Evolutionary conservation across 179 eudicot species (phyloP).

Genomic region (Spinacia oleracea): DNA sequence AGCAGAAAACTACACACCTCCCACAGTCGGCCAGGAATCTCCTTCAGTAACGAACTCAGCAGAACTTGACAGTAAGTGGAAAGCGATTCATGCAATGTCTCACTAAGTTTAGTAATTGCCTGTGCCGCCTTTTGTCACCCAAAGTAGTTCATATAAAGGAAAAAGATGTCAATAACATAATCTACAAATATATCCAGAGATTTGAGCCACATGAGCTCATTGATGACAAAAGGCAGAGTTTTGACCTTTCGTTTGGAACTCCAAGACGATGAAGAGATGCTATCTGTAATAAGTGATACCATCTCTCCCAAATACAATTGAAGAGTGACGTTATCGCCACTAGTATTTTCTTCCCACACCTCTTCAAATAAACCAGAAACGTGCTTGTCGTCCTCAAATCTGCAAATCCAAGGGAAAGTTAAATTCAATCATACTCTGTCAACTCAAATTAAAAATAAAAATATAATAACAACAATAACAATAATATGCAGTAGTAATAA

Average conservation of each 20-base stretch:
- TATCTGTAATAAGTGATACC: slow-evolving; percentile 67
- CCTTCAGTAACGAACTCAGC: slow-evolving; percentile 74
- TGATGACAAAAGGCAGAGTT: slow-evolving; percentile 4
- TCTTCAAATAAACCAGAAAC: slow-evolving; percentile 79
- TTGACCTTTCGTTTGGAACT: slow-evolving; percentile 72
- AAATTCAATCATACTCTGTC: neutral
- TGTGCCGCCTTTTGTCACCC: slow-evolving; percentile 61
- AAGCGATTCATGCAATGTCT: slow-evolving; percentile 70
- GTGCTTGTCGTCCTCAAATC: slow-evolving; percentile 93
- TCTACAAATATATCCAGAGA: neutral
- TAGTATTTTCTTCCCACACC: slow-evolving; percentile 92
- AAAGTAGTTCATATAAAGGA: slow-evolving; percentile 11
- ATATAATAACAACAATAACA: too few relatives aligned
- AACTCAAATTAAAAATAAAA: slow-evolving; percentile 12
- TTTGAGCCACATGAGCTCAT: slow-evolving; percentile 7
- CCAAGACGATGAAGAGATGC: slow-evolving; percentile 84
- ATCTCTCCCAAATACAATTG: slow-evolving; percentile 86
- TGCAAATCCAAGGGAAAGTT: slow-evolving; percentile 29
- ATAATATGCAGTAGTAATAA: too few relatives aligned
- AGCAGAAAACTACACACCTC: slow-evolving; percentile 52
- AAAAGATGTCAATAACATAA: slow-evolving; percentile 15
- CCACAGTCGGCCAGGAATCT: slow-evolving; percentile 97
- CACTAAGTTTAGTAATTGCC: slow-evolving; percentile 77
- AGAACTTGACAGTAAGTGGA: slow-evolving; percentile 60
- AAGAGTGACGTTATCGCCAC: slow-evolving; percentile 82